Conservation (phyloP, 2,329 filamentous ascomycete genomes). For the Talaromyces sp. region DNA sequence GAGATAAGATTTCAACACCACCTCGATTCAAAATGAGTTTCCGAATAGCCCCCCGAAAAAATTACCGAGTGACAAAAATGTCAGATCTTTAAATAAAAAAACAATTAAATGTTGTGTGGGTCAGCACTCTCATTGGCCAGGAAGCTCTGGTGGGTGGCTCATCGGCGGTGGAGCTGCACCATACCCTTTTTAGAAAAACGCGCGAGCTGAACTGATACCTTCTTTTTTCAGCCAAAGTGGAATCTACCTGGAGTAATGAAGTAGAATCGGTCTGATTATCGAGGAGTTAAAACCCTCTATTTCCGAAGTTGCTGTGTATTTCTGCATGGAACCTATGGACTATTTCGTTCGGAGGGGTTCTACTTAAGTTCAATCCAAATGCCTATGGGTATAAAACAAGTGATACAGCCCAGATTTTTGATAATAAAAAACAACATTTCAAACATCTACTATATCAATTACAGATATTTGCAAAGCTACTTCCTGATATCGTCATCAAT, state of each 20-base stretch:
- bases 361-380: neutral
- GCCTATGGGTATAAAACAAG: too few species aligned
- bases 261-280: neutral
- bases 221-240: neutral
- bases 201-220: slow-evolving; percentile 3
- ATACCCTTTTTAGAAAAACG: slow-evolving; percentile 4
- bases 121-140: neutral
- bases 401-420: too few species aligned
- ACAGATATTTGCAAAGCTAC: too few species aligned
- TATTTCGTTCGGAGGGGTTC: neutral
- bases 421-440: too few species aligned
- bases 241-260: neutral
- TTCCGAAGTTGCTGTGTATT: neutral
- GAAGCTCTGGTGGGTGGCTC: neutral
- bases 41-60: too few species aligned
- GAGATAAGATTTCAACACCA: too few species aligned
- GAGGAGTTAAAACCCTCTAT: neutral
- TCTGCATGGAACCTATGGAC: neutral
- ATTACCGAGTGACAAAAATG: too few species aligned
- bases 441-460: too few species aligned
- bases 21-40: too few species aligned
- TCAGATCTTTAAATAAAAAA: neutral
- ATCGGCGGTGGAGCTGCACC: neutral
- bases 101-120: too few species aligned
- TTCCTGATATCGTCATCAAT: too few species aligned